A percentile compares a stretch with the other conserved stretches of the same genome.
These are phyloP conservation scores for Chytriomyces sp. DNA, from an alignment of 192 early-diverging fungal genomes.

Conservation along the genomic window DNA sequence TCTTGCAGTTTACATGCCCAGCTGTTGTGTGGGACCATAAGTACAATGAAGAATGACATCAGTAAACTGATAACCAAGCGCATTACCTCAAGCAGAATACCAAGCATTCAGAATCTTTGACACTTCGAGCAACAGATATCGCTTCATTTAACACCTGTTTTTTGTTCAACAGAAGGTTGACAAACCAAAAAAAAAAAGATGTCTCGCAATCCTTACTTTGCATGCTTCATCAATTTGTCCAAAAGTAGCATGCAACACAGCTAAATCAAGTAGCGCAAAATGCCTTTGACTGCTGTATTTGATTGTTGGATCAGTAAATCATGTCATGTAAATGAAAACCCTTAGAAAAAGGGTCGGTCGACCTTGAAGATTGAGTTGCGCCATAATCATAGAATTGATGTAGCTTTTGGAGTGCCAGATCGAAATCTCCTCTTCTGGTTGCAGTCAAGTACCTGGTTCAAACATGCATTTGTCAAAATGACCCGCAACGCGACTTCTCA, in stretches of 20 bases:
- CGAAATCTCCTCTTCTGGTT: background rate
- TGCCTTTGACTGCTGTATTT: constrained; percentile 2
- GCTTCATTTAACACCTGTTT: background rate
- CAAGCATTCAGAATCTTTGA: constrained; percentile 14
- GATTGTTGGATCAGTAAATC: too few relatives aligned
- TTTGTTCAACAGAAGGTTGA: background rate
- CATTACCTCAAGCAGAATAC: constrained; percentile 5
- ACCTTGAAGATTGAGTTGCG: constrained; percentile 10
- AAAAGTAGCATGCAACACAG: background rate
- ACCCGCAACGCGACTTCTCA: background rate
- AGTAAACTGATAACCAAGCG: background rate
- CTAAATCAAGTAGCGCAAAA: constrained; percentile 10
- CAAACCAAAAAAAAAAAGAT: too few relatives aligned
- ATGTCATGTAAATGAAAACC: background rate
- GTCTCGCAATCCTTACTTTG: background rate
- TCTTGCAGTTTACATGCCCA: background rate
- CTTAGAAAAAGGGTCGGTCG: background rate
- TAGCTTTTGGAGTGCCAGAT: constrained; percentile 1
- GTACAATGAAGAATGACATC: background rate
- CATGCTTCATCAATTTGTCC: background rate
- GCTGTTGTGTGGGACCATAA: background rate
- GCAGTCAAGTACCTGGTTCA: background rate
- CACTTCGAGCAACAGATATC: background rate
- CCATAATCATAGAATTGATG: constrained; percentile 23
- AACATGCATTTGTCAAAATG: background rate